Percentiles rank a stretch among this genome's conserved stretches.
phyloP scores from a whole-genome alignment of 345 rosid species.

The Eucalyptus leucophloia region DNA sequence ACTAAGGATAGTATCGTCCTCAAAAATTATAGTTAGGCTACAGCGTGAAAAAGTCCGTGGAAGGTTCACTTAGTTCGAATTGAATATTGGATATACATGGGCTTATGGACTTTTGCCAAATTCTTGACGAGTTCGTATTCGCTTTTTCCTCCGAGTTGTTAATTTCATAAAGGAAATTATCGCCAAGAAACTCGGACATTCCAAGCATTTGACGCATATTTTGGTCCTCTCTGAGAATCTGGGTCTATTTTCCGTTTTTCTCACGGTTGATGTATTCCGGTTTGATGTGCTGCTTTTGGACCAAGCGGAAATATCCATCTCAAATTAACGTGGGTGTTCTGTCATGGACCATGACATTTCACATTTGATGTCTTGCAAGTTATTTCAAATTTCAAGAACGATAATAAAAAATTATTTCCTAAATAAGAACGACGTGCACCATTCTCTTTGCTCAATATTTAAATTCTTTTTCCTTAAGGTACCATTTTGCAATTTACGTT shows the following conservation, averaged over 20 bases:
- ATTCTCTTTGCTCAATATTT: background rate
- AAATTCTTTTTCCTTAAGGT: background rate
- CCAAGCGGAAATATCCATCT: background rate
- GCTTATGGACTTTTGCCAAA: background rate
- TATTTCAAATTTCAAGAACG: background rate
- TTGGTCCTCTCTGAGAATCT: background rate
- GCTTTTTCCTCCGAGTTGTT: background rate
- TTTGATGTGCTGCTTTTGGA: background rate
- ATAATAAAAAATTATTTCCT: background rate
- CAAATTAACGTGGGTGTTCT: background rate
- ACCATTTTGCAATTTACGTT: background rate
- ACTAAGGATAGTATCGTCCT: background rate
- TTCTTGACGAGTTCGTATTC: background rate
- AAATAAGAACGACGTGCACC: background rate
- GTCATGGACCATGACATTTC: background rate
- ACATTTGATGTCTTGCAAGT: background rate
- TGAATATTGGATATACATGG: background rate
- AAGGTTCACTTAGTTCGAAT: background rate
- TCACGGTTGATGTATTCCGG: background rate
- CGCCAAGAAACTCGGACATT: background rate
- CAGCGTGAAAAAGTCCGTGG: background rate
- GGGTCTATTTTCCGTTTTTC: background rate
- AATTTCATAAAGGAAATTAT: background rate
- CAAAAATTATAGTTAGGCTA: background rate
- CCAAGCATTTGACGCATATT: background rate